Evolutionary conservation across 176 grass and related monocot species (phyloP), one percentile per base, ranked within the genome.

Genomic region (maize (Zea mays)): DNA sequence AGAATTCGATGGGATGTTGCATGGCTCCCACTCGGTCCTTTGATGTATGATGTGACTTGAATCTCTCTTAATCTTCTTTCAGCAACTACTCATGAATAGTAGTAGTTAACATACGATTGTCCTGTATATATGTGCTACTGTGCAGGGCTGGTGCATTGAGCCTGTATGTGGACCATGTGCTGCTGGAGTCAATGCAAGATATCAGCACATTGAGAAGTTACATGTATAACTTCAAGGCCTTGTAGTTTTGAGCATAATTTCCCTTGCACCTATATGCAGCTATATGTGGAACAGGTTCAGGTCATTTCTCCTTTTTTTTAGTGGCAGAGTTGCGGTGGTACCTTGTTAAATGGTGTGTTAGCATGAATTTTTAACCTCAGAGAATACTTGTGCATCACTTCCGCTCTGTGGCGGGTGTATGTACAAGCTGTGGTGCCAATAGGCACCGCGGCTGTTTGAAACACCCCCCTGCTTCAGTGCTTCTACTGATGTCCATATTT

Each of bases 201-300:
- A 86, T 94, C 66, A 90, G 48, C 57, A 90, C 88, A 54, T 79
- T 98, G 81, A 83, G 92, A 67, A 67, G 80, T 74, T 92, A 85
- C 59, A 94, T 98, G 87, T 98, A 98, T 77, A 90, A 94, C 34
- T 98, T 85, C 70, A 98, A 98, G 83, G 66, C 91, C 44, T 68
- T 98, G 61, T 98, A 77, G 70, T 37, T 43, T 60, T 9, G 19
- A 42, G 55, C 40, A 57, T 41, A 35, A 17, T 76, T 70, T 72
- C 3, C 57, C 45, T 65, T 12, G 47, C 16, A 41, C n/a, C 51
- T 65, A 16, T 82, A 1, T 55, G 17, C 8, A 57, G n/a, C 54
- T 56, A 56, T 55, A 19, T 15, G 38, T 40, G 38, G 55, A 61
- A 75, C 43, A 75, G n/a, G 40, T 17, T 15, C 19, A 0, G 41